Base-by-base conservation (phyloP, 305 asterid genomes). In the Rubia balearica region DNA sequence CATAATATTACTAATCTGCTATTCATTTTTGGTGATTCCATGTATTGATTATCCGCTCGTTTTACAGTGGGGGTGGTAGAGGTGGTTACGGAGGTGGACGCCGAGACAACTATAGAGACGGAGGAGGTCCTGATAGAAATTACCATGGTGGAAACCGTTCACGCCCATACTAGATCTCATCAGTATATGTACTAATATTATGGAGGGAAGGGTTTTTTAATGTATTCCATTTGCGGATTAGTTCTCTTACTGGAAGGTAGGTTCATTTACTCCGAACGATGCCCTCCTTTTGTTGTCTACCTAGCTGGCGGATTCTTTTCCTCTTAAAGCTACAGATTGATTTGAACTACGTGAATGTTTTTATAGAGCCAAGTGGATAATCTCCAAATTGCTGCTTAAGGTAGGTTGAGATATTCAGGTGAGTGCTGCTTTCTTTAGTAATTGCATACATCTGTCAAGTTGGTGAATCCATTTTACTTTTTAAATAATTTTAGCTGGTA, bases 171-270 rank as follows among this genome's bases (percentile, higher is more conserved):
- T 95, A 84, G 80, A 73, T 76, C 78, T 75, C 71, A 38, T 74
- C 71, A 71, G 74, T 74, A 78, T 85, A 78, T 89, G 96, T 95
- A 91, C 83, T 88, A 88, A 70, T 87, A 75, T 83, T 91, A 77
- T 87, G 90, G 75, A 79, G 89, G 95, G 85, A 70, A 80, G 86
- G 83, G 71, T 74, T 85, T 86, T 51, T 87, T 74, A 68, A 77
- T 89, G 85, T 84, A 73, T 85, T 91, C 87, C 79, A 70, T 86
- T 79, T 82, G 84, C 80, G 76, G 90, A 83, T 80, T 82, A 86
- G 83, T 90, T 81, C 96, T 80, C 90, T 88, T 64, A 79, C 84
- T 82, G 92, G 92, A 84, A 91, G 99, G 99, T 94, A 91, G 99
- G 99, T 83, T 77, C 82, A 71, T 74, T 77, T 74, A 61, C 88